A percentile compares a stretch with the other conserved stretches of the same genome.
phyloP scores from a whole-genome alignment of 192 early-diverging fungal species.

The Phycomyces nitens region DNA sequence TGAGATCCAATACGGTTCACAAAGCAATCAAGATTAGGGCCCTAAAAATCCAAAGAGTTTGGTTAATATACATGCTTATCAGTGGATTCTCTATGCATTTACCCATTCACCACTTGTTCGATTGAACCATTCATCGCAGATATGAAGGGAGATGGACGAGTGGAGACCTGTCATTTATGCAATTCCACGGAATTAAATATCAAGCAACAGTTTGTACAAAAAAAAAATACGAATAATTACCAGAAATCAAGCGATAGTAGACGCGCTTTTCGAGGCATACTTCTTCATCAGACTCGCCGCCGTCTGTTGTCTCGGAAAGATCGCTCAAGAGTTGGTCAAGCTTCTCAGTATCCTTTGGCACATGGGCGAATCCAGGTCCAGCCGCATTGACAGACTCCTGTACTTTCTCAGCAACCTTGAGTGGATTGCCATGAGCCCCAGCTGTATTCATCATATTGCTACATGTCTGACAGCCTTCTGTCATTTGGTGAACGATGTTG shows the following conservation, averaged over 20 bases:
- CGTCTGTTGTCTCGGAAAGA: constrained; percentile 46
- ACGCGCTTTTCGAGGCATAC: constrained; percentile 81
- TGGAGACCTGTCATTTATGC: constrained; percentile 69
- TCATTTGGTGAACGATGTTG: constrained; percentile 62
- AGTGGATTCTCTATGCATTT: constrained; percentile 17
- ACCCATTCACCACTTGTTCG: constrained; percentile 87
- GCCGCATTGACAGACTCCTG: constrained; percentile 23
- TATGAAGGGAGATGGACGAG: constrained; percentile 95
- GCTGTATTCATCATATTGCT: constrained; percentile 24
- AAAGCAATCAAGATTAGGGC: constrained; percentile 89
- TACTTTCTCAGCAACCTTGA: background rate
- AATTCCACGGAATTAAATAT: constrained; percentile 13
- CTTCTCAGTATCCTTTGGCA: constrained; percentile 44
- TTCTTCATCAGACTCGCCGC: constrained; percentile 38
- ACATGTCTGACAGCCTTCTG: constrained; percentile 36
- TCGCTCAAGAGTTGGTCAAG: constrained; percentile 47
- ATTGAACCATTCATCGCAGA: constrained; percentile 93
- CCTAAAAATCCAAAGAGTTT: constrained; percentile 30
- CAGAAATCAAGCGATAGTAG: constrained; percentile 72
- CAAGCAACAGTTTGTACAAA: constrained; percentile 4
- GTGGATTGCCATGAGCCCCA: background rate
- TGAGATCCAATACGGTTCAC: constrained; percentile 79
- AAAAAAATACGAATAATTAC: constrained; percentile 26
- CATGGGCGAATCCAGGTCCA: constrained; percentile 45
- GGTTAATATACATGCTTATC: background rate